Base-by-base conservation (phyloP, 306 rosid species). In the Casuarina cunninghamiana region DNA sequence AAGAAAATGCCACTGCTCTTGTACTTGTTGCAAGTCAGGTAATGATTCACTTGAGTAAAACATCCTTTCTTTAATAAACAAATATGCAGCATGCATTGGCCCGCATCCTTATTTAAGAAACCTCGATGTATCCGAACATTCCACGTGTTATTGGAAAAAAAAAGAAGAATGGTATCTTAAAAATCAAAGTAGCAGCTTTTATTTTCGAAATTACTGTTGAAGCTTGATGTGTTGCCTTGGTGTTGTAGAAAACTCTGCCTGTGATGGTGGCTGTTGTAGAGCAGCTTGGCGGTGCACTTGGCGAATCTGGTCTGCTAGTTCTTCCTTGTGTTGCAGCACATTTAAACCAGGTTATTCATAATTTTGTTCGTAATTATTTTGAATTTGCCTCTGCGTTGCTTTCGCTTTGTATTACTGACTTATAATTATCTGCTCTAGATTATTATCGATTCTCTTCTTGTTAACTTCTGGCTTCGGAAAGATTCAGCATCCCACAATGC, bases 241-340 rank as follows among this genome's bases (percentile, higher is more conserved):
- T 75, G 39, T 80, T 80, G 77, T 90, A 90, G 97, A 94, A 94
- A 92, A 92, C 98, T 53, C 89, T 94, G 58, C 98, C 97, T 2
- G 97, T 94, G 58, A 89, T 90, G 97, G 95, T 94, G 75, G 98
- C 97, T 19, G 97, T 94, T 17, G 88, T 95, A 71, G 97, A 92
- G 83, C 89, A 92, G 84, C 97, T 95, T 73, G 77, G 83, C 39
- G 97, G 97, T 60, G 89, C 92, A 35, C 86, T 95, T 60, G 98
- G 97, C 69, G 93, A 92, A 83, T 85, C 98, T 0, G 97, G 97
- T 53, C 81, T 95, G 84, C 89, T 92, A 77, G 84, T 95, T 87
- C 97, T 95, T 86, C 98, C 98, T 53, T 95, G 98, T 71, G 89
- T 95, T 80, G 96, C 95, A 17, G 94, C 98, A 69, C 98, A 95